Conservation (phyloP, 164 flowering plant genomes). For the Paratinospora sagittata region DNA sequence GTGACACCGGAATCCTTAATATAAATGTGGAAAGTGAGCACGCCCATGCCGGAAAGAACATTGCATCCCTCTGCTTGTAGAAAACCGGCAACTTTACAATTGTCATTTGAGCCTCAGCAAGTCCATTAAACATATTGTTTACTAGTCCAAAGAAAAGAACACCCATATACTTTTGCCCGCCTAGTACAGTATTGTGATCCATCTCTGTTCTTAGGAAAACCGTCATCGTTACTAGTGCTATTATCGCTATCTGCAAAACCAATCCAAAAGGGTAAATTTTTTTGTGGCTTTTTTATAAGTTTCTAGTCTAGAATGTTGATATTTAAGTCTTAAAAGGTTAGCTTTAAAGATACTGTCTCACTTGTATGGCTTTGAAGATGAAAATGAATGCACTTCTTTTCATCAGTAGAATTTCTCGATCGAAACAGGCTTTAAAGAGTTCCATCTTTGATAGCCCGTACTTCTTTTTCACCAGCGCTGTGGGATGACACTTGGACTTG, state of each 20-base stretch:
- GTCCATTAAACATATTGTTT: constrained; percentile 36
- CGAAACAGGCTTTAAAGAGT: constrained; percentile 43
- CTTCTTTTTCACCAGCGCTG: constrained; percentile 38
- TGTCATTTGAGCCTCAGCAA: constrained; percentile 31
- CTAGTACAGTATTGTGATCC: constrained; percentile 22
- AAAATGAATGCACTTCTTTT: constrained; percentile 59
- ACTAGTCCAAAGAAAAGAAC: constrained; percentile 32
- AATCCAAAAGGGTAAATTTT: neutral
- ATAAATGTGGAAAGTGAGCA: constrained; percentile 54
- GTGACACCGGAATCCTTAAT: constrained; percentile 45
- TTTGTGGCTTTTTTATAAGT: neutral
- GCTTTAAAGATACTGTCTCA: constrained; percentile 10
- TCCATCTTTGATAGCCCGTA: constrained; percentile 48
- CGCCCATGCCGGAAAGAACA: constrained; percentile 52
- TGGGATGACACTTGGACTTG: constrained; percentile 27
- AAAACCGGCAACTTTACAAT: constrained; percentile 33
- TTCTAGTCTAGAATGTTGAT: neutral
- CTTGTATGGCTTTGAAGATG: constrained; percentile 43
- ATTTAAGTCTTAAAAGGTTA: neutral
- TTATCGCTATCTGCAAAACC: constrained; percentile 27
- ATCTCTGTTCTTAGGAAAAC: constrained; percentile 47
- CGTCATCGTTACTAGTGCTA: constrained; percentile 37
- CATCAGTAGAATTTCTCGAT: constrained; percentile 55
- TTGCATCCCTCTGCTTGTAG: constrained; percentile 40
- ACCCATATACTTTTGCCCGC: constrained; percentile 28